Conservation (phyloP, 495 filamentous ascomycete genomes). For the Trichoderma reesei region DNA sequence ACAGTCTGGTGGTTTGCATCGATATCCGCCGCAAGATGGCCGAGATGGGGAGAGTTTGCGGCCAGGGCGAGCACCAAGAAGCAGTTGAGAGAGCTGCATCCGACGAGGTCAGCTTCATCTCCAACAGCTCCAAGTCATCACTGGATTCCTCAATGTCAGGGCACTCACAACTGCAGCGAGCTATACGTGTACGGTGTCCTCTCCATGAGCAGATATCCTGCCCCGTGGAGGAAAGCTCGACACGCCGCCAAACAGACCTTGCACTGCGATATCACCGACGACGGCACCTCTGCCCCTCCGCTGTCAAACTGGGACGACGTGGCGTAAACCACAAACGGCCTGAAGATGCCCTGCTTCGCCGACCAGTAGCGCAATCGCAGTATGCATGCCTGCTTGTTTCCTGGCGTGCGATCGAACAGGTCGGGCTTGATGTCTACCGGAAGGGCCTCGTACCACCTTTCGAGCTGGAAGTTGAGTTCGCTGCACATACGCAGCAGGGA, state of each 20-base stretch:
- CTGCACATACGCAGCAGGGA: constrained; percentile 1
- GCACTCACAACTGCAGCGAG: neutral
- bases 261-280: neutral
- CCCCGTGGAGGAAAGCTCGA: neutral
- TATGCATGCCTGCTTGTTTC: neutral
- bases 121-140: neutral
- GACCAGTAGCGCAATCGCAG: neutral
- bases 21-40: neutral
- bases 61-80: constrained; percentile 1
- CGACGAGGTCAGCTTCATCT: neutral
- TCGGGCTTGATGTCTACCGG: neutral
- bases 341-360: neutral
- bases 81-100: neutral
- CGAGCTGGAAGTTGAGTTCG: neutral
- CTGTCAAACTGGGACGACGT: neutral
- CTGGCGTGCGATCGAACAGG: neutral
- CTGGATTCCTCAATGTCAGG: neutral
- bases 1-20: neutral
- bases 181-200: neutral
- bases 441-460: neutral
- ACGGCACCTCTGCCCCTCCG: neutral
- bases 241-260: neutral
- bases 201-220: neutral
- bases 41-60: neutral
- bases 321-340: neutral